Evolutionary conservation across 306 rosid species (phyloP).

Genomic region (Heteromeles arbutifolia): DNA sequence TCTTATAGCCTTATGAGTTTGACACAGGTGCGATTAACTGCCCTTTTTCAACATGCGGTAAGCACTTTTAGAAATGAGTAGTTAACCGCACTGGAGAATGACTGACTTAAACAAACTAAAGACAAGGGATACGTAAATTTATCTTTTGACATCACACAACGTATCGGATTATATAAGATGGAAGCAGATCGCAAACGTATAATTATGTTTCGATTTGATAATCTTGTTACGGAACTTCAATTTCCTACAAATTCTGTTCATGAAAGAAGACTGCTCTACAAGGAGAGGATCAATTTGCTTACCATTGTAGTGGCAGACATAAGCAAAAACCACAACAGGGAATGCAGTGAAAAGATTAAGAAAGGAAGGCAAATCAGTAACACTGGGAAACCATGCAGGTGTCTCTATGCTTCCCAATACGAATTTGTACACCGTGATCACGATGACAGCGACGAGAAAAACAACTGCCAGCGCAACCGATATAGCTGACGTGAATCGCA

Average conservation of each 20-base stretch:
- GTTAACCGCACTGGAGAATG: too few relatives aligned
- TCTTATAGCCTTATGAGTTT: too few relatives aligned
- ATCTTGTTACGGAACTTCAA: not conserved
- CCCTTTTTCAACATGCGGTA: too few relatives aligned
- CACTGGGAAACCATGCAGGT: conserved; percentile 25
- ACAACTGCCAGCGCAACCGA: conserved; percentile 30
- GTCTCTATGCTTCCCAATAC: conserved; percentile 17
- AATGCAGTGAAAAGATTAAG: conserved; percentile 26
- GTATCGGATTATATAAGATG: not conserved
- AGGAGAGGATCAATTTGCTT: not conserved
- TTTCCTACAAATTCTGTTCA: not conserved
- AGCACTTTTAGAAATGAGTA: too few relatives aligned
- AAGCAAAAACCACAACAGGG: conserved; percentile 31
- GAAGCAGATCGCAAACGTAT: not conserved
- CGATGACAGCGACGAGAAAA: conserved; percentile 25
- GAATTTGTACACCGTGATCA: conserved; percentile 22
- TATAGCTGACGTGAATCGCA: conserved; percentile 29
- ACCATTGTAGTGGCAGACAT: conserved; percentile 42
- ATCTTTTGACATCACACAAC: not conserved
- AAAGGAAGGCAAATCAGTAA: conserved; percentile 26
- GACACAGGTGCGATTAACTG: too few relatives aligned
- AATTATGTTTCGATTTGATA: not conserved
- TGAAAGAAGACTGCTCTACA: not conserved
- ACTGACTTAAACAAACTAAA: too few relatives aligned
- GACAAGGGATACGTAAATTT: too few relatives aligned